Percentiles rank a stretch among this genome's conserved stretches.
These are phyloP conservation scores for Dendrothele bispora DNA, from an alignment of 768 basidiomycete genomes.

Conservation along the genomic window DNA sequence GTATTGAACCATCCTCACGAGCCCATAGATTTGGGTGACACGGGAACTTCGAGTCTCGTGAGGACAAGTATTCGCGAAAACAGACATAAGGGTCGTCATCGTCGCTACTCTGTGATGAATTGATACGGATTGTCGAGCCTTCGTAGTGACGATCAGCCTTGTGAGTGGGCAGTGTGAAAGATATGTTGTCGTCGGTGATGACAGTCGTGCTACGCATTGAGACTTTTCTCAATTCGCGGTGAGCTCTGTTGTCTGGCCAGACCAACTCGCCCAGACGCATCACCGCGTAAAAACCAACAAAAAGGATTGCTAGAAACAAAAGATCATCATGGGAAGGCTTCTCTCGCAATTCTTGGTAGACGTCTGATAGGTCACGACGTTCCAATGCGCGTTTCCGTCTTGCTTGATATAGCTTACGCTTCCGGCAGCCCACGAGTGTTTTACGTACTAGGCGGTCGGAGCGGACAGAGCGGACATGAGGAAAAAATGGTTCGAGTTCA, in stretches of 20 bases:
- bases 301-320: conserved; percentile 16
- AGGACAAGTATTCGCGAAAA: background rate
- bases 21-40: background rate
- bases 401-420: conserved; percentile 12
- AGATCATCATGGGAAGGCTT: conserved; percentile 16
- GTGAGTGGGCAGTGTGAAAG: conserved; percentile 26
- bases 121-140: background rate
- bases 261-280: conserved; percentile 19
- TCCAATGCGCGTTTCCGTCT: conserved; percentile 26
- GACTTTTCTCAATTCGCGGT: conserved; percentile 6
- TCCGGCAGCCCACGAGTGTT: conserved; percentile 30
- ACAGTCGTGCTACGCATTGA: conserved; percentile 2
- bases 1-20: background rate
- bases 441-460: conserved; percentile 21
- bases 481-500: conserved; percentile 34
- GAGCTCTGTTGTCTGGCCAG: conserved; percentile 11
- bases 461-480: conserved; percentile 23
- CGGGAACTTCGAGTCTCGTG: background rate
- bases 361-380: conserved; percentile 4
- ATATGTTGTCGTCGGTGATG: background rate
- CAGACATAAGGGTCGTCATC: background rate
- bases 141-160: conserved; percentile 35
- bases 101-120: background rate
- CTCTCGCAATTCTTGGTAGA: background rate
- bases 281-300: conserved; percentile 16